Base-by-base conservation (phyloP, 768 basidiomycete species). In the Mycena sanguinolenta region DNA sequence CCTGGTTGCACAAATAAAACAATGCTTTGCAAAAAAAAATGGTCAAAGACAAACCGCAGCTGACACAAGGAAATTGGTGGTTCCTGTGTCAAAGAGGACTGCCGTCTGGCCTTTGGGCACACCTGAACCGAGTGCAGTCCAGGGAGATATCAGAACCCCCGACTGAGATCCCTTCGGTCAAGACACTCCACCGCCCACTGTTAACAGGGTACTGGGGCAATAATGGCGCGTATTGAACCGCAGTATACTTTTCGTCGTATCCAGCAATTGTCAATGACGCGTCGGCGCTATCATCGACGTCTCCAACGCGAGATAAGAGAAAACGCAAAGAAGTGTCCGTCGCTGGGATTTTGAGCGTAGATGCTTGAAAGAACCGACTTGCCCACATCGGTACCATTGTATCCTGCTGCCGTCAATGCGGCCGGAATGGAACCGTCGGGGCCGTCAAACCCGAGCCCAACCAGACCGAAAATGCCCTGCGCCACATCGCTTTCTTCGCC, bases 211-310 rank as follows among this genome's bases (percentile, higher is more conserved):
- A 78, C 50, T 85, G 79, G 4, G 78, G 63, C 28, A 83, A 66
- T 68, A 79, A 77, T 10, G 84, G 78, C 16, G 77, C 73, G 16
- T 75, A 54, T 13, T 74, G 73, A 19, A 86, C 75, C 1, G 76
- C 74, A 6, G 75, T 61, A 63, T 77, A 86, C 2, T 74, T 73
- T 0, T 80, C 73, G 13, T 82, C 82, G 74, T 84, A 85, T 65
- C 83, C 85, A 52, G 85, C 83, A 50, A 87, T 83, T 2, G 79
- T 75, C 73, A 87, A 78, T 2, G 79, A 78, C 0, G 86, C 86
- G 50, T 83, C 85, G 13, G 78, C 77, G 0, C 80, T 83, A n/a
- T 81, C 73, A 38, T 83, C 82, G 19, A 83, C 74, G 57, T 86
- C 81, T 1, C 78, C 76, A 2, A 85, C 78, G 5, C 85, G 82